Percentiles rank a stretch among this genome's conserved stretches.
These are phyloP conservation scores for Kodamaea laetipori DNA, from an alignment of 805 yeast genomes.

Conservation along the genomic window DNA sequence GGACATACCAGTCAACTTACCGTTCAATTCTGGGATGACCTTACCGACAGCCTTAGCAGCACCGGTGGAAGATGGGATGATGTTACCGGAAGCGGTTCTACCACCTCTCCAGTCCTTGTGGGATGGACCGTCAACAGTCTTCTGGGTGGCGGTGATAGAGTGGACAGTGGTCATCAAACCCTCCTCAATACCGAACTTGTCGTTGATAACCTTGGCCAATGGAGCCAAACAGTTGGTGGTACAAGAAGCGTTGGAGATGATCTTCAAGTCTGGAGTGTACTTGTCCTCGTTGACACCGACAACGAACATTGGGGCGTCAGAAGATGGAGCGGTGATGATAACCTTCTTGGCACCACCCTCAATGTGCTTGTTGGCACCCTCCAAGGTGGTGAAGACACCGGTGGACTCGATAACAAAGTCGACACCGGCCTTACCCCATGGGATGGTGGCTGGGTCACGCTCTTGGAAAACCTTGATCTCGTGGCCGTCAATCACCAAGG, in stretches of 20 bases:
- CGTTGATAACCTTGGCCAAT: constrained; percentile 39
- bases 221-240: constrained; percentile 43
- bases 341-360: constrained; percentile 41
- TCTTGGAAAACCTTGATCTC: constrained; percentile 34
- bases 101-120: constrained; percentile 45
- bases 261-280: constrained; percentile 36
- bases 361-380: constrained; percentile 39
- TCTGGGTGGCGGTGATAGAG: constrained; percentile 41
- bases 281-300: constrained; percentile 37
- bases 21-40: constrained; percentile 40
- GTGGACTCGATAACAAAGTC: constrained; percentile 38
- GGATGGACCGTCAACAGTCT: constrained; percentile 41
- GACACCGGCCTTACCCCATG: constrained; percentile 38
- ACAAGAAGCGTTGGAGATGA: constrained; percentile 39
- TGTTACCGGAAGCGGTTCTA: constrained; percentile 40
- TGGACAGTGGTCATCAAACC: constrained; percentile 42
- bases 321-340: constrained; percentile 36
- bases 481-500: constrained; percentile 32
- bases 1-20: constrained; percentile 40
- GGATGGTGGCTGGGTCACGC: constrained; percentile 36
- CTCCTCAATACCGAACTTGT: constrained; percentile 37
- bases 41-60: constrained; percentile 42
- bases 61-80: constrained; percentile 40
- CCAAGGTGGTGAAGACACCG: constrained; percentile 38
- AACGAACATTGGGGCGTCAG: constrained; percentile 41